phyloP scores from a whole-genome alignment of 768 basidiomycete genomes.

The Amanita jacksonii region DNA sequence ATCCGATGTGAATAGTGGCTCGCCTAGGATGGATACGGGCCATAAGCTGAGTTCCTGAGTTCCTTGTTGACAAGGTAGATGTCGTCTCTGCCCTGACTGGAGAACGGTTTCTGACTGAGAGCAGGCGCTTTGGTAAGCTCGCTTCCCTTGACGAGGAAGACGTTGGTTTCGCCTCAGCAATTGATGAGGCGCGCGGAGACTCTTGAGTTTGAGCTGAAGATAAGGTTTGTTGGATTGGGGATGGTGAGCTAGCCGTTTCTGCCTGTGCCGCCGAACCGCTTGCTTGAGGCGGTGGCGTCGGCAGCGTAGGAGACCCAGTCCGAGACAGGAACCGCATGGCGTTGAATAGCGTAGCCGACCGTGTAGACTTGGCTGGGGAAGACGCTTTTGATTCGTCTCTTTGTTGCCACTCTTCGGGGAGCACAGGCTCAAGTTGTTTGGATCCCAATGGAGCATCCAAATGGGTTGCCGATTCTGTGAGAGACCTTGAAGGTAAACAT shows the following conservation, averaged over 20 bases:
- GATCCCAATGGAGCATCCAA: too few species aligned
- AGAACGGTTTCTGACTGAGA: not conserved
- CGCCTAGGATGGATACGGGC: conserved; percentile 5
- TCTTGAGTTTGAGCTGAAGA: not conserved
- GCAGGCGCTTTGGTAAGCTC: not conserved
- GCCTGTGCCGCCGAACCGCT: not conserved
- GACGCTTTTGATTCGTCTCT: conserved; percentile 2
- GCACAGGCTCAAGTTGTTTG: too few species aligned
- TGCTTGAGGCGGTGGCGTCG: not conserved
- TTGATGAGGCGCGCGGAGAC: not conserved
- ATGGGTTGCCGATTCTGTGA: conserved; percentile 4
- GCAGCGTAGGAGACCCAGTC: conserved; percentile 4
- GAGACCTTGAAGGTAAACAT: conserved; percentile 6
- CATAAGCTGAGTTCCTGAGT: not conserved
- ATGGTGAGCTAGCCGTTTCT: not conserved
- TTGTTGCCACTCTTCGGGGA: too few species aligned
- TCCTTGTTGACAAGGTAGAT: not conserved
- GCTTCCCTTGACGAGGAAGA: not conserved
- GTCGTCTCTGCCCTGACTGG: conserved; percentile 3
- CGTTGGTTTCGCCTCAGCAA: not conserved
- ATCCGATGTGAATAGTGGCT: conserved; percentile 5
- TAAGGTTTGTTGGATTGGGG: not conserved
- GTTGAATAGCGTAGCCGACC: conserved; percentile 2
- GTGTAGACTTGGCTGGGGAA: conserved; percentile 2
- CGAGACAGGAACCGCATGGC: conserved; percentile 7